Evolutionary conservation across 2,329 filamentous ascomycete genomes (phyloP), one percentile per base, ranked within the genome.

Genomic region (Fusarium goolgardi): DNA sequence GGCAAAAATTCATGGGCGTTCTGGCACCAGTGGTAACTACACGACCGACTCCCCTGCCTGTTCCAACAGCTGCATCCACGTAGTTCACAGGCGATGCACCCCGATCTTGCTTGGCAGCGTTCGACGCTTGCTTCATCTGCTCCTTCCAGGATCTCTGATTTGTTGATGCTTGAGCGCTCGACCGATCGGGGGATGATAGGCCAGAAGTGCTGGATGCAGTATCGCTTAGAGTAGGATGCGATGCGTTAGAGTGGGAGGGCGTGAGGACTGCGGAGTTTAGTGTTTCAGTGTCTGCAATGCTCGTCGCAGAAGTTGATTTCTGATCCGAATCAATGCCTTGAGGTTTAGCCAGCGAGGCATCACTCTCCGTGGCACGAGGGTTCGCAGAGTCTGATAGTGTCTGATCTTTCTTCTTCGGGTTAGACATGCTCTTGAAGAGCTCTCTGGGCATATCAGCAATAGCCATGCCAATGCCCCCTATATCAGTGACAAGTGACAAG

Each of bases 1-100:
- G 80, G 40, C 92, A 92, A 67, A 97, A 91, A 76, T 97, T 93
- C 84, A 96, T 90, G 0, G 94, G 94, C 3, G 90, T 90, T 71
- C 91, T 92, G 61, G 95, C 83, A 7, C 91, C 88, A n/a, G 91
- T 89, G 13, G 86, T 85, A 7, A 94, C 87, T 47, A 96, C 90
- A n/a, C 89, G 87, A 23, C 87, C 85, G 35, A 94, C 85, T 3
- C 90, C 88, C 69, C 88, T 90, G 2, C 88, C 86, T 10, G 91
- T 88, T 46, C 86, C 87, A 15, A 91, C 80, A 3, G 88, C 89
- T 27, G 85, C 84, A 20, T 91, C 89, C 15, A 77, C 44, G 2
- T 72, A 55, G 7, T 73, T 71, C 11, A 69, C 63, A 3, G 71
- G 69, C 0, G 72, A 71, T 1, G 65, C 65, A 8, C 73, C 69